Conservation (phyloP, 257 asterid genomes). For the Jasminum sambac region DNA sequence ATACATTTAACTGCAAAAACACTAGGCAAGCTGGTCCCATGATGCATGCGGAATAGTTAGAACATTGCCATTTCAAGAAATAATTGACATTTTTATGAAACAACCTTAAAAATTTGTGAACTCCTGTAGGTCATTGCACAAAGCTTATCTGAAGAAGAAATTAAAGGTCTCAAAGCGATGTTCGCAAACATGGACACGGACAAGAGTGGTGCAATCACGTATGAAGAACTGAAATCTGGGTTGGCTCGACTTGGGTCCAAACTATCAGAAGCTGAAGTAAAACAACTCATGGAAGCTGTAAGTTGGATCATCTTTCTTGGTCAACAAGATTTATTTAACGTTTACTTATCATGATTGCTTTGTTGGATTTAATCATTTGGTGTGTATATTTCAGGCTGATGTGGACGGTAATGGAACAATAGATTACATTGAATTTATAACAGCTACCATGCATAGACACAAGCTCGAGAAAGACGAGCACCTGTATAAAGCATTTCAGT, state of each 20-base stretch:
- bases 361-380: slow-evolving; percentile 8
- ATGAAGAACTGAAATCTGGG: slow-evolving; percentile 64
- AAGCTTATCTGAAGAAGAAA: slow-evolving; percentile 66
- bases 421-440: slow-evolving; percentile 85
- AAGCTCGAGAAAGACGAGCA: slow-evolving; percentile 88
- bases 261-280: slow-evolving; percentile 61
- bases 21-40: neutral
- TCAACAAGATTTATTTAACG: neutral
- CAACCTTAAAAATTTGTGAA: slow-evolving; percentile 3
- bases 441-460: slow-evolving; percentile 97
- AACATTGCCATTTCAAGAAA: neutral
- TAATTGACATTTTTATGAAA: neutral
- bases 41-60: neutral
- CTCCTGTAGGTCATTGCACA: slow-evolving; percentile 61
- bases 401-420: slow-evolving; percentile 95
- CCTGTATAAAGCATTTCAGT: slow-evolving; percentile 72
- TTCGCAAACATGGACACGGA: slow-evolving; percentile 69
- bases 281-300: slow-evolving; percentile 81
- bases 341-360: slow-evolving; percentile 13
- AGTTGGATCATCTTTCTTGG: slow-evolving; percentile 21
- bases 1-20: neutral
- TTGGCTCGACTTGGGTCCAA: slow-evolving; percentile 67
- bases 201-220: slow-evolving; percentile 64
- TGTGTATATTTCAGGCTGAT: slow-evolving; percentile 65
- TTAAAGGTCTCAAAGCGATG: slow-evolving; percentile 65